Base-by-base conservation (phyloP, 2,329 filamentous ascomycete species). In the Alternaria gaisen region DNA sequence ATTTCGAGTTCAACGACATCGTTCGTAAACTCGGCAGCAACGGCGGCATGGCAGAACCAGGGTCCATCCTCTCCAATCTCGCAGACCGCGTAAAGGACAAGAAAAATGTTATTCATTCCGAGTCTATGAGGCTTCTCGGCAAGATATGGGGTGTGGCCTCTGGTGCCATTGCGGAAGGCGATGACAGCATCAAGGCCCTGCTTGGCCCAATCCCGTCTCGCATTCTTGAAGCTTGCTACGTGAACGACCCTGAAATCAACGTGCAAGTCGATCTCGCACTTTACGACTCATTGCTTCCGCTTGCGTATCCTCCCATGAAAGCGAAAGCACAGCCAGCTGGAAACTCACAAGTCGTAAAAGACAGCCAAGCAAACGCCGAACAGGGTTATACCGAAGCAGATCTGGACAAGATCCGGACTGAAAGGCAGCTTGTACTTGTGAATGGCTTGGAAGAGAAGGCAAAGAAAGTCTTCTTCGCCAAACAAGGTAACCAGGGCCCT, bases 71-170 rank as follows among this genome's bases (percentile, higher is more conserved):
- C 16, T 88, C 86, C 56, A 93, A 90, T 64, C 85, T 99, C 26
- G 92, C 92, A 28, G 93, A 97, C 73, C 88, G 95, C 65, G 93
- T 92, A 67, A 93, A 94, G 69, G 96, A 99, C 80, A 90, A 90
- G 64, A 94, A 91, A 75, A 87, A 90, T 14, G 83, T 87, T 42
- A 92, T 99, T 11, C 91, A 94, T 58, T 88, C 91, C 40, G 92
- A 94, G 70, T 94, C 93, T 24, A 97, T 97, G 87, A 90, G 89
- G 52, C 84, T 96, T 9, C 83, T 98, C 1, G 92, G 88, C 11
- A 92, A 90, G 63, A 89, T 98, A 28, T 99, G 95, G 95, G 94
- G 92, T n/a, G 94, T 96, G 18, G 94, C 92, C 12, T 88, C 90
- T 18, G 92, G 93, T 18, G 94, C 97, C 71, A 91, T 99, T 69